Base-by-base conservation (phyloP, 2,329 filamentous ascomycete species). In the Grosmannia serpens region DNA sequence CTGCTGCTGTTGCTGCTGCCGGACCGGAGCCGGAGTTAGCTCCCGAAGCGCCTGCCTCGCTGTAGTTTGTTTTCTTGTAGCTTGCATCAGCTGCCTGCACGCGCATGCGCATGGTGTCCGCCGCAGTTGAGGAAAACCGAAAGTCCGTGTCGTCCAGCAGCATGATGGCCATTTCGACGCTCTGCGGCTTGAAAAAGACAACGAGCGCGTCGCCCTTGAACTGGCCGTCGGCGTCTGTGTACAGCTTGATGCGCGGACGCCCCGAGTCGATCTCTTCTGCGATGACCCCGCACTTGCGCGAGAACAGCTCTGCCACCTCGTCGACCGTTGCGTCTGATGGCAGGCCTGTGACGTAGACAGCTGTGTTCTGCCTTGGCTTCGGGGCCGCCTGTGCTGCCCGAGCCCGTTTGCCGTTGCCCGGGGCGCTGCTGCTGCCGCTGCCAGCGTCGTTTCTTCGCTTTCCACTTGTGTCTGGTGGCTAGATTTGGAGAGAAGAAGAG, bases 191-290 rank as follows among this genome's bases (percentile, higher is more conserved):
- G 80, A 96, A 96, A 74, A 95, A 99, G 41, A 97, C 89, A 58
- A 99, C 78, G 35, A 99, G 79, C 2, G 89, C 91, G 69, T 97
- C 91, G 61, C 94, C 94, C 69, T 96, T 97, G 78, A 96, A 95
- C 20, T 84, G 82, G 24, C 91, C 94, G 1, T 85, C 74, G 1
- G 87, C 83, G 69, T 96, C 86, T 24, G 78, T 83, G 73, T 99
- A 99, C 71, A 99, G 83, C 74, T 96, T 97, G 73, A 99, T 92
- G 44, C 94, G 86, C 51, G 90, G 89, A 52, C 85, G 82, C 59
- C 89, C 88, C 66, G 85, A 91, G 67, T 96, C 91, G 63, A 96
- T 91, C 72, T 95, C 89, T 72, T 97, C 91, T 54, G 92, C 90
- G 63, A 99, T 91, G 64, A 97, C 87, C 61, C 91, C 91, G 67